A percentile compares a stretch with the other conserved stretches of the same genome.
phyloP scores from a whole-genome alignment of 768 basidiomycete genomes.

The Cystofilobasidium capitatum region DNA sequence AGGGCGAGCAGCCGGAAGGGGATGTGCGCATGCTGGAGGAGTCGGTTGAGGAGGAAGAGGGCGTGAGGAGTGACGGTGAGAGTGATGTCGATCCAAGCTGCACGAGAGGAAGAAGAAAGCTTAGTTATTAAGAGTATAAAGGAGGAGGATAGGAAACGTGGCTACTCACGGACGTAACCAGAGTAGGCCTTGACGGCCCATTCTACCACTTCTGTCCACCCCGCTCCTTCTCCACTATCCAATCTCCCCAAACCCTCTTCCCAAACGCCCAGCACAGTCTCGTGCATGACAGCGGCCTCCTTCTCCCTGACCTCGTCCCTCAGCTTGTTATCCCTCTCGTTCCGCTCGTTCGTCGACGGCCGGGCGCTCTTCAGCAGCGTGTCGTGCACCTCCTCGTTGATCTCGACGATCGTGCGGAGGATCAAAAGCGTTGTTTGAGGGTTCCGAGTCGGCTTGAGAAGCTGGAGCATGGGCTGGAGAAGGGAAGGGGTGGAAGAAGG shows the following conservation, averaged over 20 bases:
- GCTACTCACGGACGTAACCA: slow-evolving; percentile 81
- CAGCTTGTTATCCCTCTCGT: slow-evolving; percentile 70
- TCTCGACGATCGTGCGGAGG: slow-evolving; percentile 85
- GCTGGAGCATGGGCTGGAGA: slow-evolving; percentile 33
- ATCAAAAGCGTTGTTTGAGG: slow-evolving; percentile 77
- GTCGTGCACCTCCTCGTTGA: slow-evolving; percentile 95
- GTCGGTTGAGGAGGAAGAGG: slow-evolving; percentile 69
- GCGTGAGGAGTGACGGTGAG: slow-evolving; percentile 85
- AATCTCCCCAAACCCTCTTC: slow-evolving; percentile 45
- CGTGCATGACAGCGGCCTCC: slow-evolving; percentile 76
- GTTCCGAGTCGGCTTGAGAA: slow-evolving; percentile 52
- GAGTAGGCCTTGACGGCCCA: slow-evolving; percentile 87
- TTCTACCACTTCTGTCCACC: slow-evolving; percentile 64
- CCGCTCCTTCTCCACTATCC: slow-evolving; percentile 50
- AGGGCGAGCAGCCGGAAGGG: slow-evolving; percentile 76
- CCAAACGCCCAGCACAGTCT: slow-evolving; percentile 74
- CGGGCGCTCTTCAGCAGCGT: slow-evolving; percentile 83
- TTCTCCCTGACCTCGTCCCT: slow-evolving; percentile 76
- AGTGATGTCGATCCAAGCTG: slow-evolving; percentile 97
- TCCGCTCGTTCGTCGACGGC: slow-evolving; percentile 57
- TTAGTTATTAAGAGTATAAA: neutral
- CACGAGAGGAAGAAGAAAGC: slow-evolving; percentile 23
- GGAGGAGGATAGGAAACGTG: neutral
- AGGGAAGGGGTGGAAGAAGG: slow-evolving; percentile 35
- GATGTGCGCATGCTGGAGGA: slow-evolving; percentile 59